Evolutionary conservation across 2,329 filamentous ascomycete species (phyloP).

Genomic region (Xenoacremonium recifei): DNA sequence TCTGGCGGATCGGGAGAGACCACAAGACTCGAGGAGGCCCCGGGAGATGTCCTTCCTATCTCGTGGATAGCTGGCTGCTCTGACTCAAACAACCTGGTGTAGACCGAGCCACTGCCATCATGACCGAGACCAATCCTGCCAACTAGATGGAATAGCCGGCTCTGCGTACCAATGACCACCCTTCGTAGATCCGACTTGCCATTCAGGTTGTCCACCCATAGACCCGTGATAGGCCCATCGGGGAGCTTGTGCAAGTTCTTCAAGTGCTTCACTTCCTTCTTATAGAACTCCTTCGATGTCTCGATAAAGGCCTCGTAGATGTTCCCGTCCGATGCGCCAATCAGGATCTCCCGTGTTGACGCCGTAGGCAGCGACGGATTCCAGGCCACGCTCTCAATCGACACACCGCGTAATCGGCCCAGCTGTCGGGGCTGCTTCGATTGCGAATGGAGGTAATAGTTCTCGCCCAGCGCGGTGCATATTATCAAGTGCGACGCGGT

Average conservation of each 20-base stretch:
- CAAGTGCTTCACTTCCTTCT: constrained; percentile 89
- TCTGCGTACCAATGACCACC: constrained; percentile 77
- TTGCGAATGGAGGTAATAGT: constrained; percentile 96
- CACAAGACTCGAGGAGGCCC: constrained; percentile 62
- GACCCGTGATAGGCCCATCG: constrained; percentile 79
- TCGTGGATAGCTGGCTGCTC: constrained; percentile 80
- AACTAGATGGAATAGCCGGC: constrained; percentile 74
- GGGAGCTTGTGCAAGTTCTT: constrained; percentile 79
- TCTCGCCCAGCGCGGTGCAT: constrained; percentile 88
- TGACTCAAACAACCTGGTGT: constrained; percentile 81
- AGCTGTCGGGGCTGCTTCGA: constrained; percentile 83
- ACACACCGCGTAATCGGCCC: constrained; percentile 78
- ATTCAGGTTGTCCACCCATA: constrained; percentile 76
- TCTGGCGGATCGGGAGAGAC: constrained; percentile 74
- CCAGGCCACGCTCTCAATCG: constrained; percentile 90
- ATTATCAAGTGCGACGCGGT: constrained; percentile 93
- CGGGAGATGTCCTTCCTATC: constrained; percentile 55
- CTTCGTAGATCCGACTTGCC: constrained; percentile 70
- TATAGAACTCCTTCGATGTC: constrained; percentile 90
- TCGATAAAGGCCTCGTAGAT: constrained; percentile 96
- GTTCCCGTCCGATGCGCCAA: constrained; percentile 90
- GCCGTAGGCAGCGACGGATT: constrained; percentile 90
- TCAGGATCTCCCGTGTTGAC: constrained; percentile 88
- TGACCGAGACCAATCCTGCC: constrained; percentile 73
- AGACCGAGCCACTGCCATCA: constrained; percentile 83